Evolutionary conservation across 805 yeast genomes (phyloP).

Genomic region (Saccharomycopsis fodiens): DNA sequence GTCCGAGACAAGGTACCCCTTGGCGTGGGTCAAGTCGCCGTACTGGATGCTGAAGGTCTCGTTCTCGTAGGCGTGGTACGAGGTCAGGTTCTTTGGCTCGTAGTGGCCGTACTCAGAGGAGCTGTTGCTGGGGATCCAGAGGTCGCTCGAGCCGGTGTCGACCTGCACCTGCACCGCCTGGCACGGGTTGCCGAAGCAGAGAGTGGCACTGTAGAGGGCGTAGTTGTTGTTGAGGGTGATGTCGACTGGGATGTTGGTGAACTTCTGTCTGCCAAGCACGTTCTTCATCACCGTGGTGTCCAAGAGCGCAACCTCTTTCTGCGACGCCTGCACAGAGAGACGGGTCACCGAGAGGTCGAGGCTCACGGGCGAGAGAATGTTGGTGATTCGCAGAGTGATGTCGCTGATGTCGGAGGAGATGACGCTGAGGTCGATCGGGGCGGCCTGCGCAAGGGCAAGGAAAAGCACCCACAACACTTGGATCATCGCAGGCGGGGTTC

Average conservation of each 20-base stretch:
- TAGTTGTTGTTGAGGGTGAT: conserved; percentile 8
- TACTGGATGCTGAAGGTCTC: conserved; percentile 11
- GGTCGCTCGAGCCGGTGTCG: conserved; percentile 18
- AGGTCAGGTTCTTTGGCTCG: background rate
- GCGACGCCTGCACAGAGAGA: background rate
- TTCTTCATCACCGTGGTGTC: background rate
- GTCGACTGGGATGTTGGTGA: conserved; percentile 4
- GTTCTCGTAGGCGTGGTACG: background rate
- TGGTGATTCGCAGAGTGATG: no score
- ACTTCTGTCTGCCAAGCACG: background rate
- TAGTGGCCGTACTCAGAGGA: background rate
- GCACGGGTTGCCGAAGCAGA: conserved; percentile 14
- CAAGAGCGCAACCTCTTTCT: background rate
- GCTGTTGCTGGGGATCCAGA: conserved; percentile 12
- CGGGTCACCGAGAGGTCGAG: background rate
- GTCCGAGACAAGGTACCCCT: conserved; percentile 10
- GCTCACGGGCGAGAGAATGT: no score
- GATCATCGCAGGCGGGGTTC: no score
- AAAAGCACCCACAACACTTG: no score
- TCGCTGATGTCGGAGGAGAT: no score
- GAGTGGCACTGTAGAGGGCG: conserved; percentile 6
- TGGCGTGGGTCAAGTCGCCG: conserved; percentile 12
- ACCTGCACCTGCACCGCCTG: conserved; percentile 8
- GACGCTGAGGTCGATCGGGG: no score
- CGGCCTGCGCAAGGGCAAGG: no score